Percentiles rank a stretch among this genome's conserved stretches.
Conservation (phyloP, 2,329 filamentous ascomycete genomes). For the Meredithiella fracta region DNA sequence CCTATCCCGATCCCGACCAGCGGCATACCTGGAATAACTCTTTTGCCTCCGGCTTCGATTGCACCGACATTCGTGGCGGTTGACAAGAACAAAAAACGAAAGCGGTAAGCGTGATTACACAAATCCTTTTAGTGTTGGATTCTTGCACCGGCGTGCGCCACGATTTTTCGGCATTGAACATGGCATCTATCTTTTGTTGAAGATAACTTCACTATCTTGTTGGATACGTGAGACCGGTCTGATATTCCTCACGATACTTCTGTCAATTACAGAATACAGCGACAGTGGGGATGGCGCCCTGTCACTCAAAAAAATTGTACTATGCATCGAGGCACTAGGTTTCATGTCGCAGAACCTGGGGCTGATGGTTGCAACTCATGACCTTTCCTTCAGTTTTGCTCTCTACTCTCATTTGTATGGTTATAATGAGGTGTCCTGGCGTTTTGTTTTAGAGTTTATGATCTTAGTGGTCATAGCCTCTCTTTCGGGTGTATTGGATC, state of each 20-base stretch:
- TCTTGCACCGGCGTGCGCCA: background rate
- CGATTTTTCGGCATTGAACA: background rate
- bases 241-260: background rate
- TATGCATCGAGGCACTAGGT: background rate
- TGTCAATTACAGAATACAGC: background rate
- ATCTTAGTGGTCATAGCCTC: background rate
- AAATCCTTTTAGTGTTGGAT: background rate
- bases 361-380: background rate
- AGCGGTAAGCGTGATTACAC: constrained; percentile 28
- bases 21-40: constrained; percentile 16
- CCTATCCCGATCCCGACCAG: constrained; percentile 12
- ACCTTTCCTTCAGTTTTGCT: background rate
- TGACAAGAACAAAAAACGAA: constrained; percentile 47
- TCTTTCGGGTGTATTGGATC: too few relatives aligned
- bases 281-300: background rate
- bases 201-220: background rate
- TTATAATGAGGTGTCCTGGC: constrained; percentile 1
- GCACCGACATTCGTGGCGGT: constrained; percentile 20
- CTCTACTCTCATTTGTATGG: background rate
- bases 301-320: constrained; percentile 4
- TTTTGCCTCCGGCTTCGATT: constrained; percentile 30
- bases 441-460: background rate
- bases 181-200: background rate
- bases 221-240: too few relatives aligned
- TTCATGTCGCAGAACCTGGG: background rate